Evolutionary conservation across 2,329 filamentous ascomycete species (phyloP).

Genomic region (Aureobasidium sp.): DNA sequence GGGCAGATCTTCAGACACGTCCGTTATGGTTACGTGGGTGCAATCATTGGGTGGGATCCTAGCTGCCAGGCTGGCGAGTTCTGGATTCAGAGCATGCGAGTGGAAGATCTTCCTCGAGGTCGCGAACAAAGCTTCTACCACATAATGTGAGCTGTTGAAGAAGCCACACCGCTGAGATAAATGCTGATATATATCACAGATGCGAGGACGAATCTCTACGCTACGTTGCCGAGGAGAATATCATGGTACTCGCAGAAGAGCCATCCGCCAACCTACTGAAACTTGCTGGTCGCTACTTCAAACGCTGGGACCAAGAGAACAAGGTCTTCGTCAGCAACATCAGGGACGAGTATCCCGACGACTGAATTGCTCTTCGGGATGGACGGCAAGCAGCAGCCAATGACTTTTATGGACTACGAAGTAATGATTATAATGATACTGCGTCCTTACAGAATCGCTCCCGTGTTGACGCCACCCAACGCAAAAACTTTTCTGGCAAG

Average conservation of each 20-base stretch:
- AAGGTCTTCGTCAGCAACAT: slow-evolving; percentile 77
- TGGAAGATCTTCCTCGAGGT: slow-evolving; percentile 52
- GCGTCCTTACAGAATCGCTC: not conserved
- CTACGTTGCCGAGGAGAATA: slow-evolving; percentile 75
- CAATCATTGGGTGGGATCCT: slow-evolving; percentile 81
- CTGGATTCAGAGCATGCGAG: slow-evolving; percentile 56
- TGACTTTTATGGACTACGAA: not conserved
- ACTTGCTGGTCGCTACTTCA: slow-evolving; percentile 79
- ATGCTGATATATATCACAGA: slow-evolving; percentile 30
- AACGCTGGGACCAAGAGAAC: slow-evolving; percentile 62
- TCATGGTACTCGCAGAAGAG: slow-evolving; percentile 49
- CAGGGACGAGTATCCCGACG: slow-evolving; percentile 75
- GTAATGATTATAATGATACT: not conserved
- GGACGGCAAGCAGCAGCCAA: not conserved
- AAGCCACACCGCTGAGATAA: too few relatives aligned
- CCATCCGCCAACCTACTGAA: slow-evolving; percentile 55
- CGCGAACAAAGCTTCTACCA: slow-evolving; percentile 71
- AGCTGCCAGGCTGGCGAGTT: slow-evolving; percentile 51
- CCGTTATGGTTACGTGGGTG: slow-evolving; percentile 68
- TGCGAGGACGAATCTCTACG: slow-evolving; percentile 60
- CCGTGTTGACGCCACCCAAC: not conserved
- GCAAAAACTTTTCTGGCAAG: too few relatives aligned
- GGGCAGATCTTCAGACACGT: slow-evolving; percentile 80
- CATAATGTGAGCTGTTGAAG: slow-evolving; percentile 59
- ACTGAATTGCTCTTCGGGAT: slow-evolving; percentile 39